Base-by-base conservation (phyloP, 2,329 filamentous ascomycete species). In the Annulohypoxylon truncatum region DNA sequence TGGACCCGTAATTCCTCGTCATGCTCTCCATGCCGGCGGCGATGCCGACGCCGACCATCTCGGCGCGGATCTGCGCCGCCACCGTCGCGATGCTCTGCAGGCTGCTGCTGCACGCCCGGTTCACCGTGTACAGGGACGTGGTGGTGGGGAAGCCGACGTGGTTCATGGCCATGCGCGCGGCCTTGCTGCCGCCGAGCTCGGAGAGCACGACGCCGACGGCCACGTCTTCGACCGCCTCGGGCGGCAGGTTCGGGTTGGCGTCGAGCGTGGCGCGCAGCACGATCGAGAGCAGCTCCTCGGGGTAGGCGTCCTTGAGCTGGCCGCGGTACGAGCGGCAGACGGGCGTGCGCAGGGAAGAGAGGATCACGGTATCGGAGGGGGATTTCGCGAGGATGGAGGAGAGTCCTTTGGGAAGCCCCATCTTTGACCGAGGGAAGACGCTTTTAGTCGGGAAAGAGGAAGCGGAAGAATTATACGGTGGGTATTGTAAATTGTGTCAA, bases 11-110 rank as follows among this genome's bases (percentile, higher is more conserved):
- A 81, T 97, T 97, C 70, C 91, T 83, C 69, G 93, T 97, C 94
- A 97, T 97, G 81, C 91, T 95, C 85, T 97, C 94, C 92, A 96
- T 97, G 28, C 94, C 94, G 1, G 92, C 94, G 8, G 90, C 94
- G 67, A 97, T 88, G 64, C 93, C 94, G 0, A 85, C 83, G 67
- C 89, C 86, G 54, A 95, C 91, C 72, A 87, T 86, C 1, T 92
- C 93, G 0, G 86, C 84, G n/a, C 88, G 86, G 72, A 97, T 96
- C 67, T 90, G 85, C 61, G 91, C 89, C 4, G 92, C 91, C 2
- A 97, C 84, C 12, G 84, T 82, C 1, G 93, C 90, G 53, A 97
- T 90, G 24, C 91, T 90, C 72, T 92, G 90, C 52, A 97, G 84
- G 2, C 90, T 91, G 5, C 89, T 92, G 13, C 90, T 89, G 79